Conservation (phyloP, 352 stramenopile genomes). For the Phytophthora nicotianae region DNA sequence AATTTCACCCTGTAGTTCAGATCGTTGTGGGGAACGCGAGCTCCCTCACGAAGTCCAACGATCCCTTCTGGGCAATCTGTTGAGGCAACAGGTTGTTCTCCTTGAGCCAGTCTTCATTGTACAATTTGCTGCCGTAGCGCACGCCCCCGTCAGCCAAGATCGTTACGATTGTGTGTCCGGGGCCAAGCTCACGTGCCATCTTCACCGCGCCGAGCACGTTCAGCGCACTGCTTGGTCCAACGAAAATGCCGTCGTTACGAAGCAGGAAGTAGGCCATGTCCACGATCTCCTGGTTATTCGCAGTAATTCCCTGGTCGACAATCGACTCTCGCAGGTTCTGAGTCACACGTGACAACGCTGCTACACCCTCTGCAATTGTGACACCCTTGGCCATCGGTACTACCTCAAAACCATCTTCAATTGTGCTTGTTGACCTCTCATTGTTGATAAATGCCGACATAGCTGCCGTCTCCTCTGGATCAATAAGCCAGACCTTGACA, state of each 20-base stretch:
- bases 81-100: slow-evolving; percentile 53
- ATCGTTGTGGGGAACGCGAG: slow-evolving; percentile 34
- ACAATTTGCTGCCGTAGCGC: slow-evolving; percentile 84
- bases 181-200: slow-evolving; percentile 70
- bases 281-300: slow-evolving; percentile 93
- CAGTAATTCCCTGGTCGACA: slow-evolving; percentile 92
- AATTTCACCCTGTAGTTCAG: not conserved
- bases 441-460: slow-evolving; percentile 79
- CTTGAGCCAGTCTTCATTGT: slow-evolving; percentile 76
- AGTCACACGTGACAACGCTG: slow-evolving; percentile 90
- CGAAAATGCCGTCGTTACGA: slow-evolving; percentile 92
- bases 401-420: slow-evolving; percentile 92
- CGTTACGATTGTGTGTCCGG: slow-evolving; percentile 76
- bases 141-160: slow-evolving; percentile 84
- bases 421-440: slow-evolving; percentile 49
- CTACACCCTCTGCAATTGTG: slow-evolving; percentile 95
- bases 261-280: slow-evolving; percentile 93
- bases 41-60: slow-evolving; percentile 42
- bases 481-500: slow-evolving; percentile 73
- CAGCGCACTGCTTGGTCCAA: slow-evolving; percentile 81
- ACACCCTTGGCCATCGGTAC: slow-evolving; percentile 76
- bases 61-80: slow-evolving; percentile 17
- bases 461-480: slow-evolving; percentile 82
- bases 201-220: slow-evolving; percentile 87
- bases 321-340: slow-evolving; percentile 91